phyloP scores from a whole-genome alignment of 306 rosid species.

The Heteromeles arbutifolia region DNA sequence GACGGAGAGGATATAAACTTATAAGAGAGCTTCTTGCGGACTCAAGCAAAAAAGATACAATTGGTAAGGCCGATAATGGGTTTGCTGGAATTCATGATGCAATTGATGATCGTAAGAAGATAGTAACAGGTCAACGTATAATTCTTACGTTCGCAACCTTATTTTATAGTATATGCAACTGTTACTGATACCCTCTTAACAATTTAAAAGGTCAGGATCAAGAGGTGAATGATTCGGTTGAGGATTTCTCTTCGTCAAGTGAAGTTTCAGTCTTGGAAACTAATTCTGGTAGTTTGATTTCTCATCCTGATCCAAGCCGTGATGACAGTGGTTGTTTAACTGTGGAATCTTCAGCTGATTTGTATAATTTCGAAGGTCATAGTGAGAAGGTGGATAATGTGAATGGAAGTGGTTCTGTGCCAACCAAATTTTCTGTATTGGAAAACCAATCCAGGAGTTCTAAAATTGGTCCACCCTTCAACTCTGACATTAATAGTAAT shows the following conservation, averaged over 20 bases:
- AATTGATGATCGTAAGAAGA: constrained; percentile 16
- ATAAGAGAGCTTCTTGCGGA: constrained; percentile 54
- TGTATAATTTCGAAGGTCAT: constrained; percentile 17
- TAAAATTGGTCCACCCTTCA: constrained; percentile 18
- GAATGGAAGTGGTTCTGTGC: constrained; percentile 25
- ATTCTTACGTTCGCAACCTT: constrained; percentile 4
- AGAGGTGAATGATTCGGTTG: constrained; percentile 18
- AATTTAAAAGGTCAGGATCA: constrained; percentile 73
- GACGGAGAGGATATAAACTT: constrained; percentile 85
- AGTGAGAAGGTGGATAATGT: constrained; percentile 9
- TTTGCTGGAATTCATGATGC: constrained; percentile 20
- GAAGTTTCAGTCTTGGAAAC: constrained; percentile 27
- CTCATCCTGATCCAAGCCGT: constrained; percentile 3
- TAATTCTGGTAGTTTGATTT: constrained; percentile 25
- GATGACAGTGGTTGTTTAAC: constrained; percentile 16
- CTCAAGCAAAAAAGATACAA: constrained; percentile 10
- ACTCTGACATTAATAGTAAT: constrained; percentile 3
- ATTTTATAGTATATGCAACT: constrained; percentile 8
- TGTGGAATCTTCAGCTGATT: constrained; percentile 29
- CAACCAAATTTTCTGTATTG: constrained; percentile 9
- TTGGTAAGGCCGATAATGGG: constrained; percentile 15
- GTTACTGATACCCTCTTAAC: constrained; percentile 33
- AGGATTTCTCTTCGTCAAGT: constrained; percentile 15
- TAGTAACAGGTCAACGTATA: constrained; percentile 40
- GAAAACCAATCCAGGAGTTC: constrained; percentile 30